Base-by-base conservation (phyloP, 495 filamentous ascomycete species). In the Penicillium angulare region DNA sequence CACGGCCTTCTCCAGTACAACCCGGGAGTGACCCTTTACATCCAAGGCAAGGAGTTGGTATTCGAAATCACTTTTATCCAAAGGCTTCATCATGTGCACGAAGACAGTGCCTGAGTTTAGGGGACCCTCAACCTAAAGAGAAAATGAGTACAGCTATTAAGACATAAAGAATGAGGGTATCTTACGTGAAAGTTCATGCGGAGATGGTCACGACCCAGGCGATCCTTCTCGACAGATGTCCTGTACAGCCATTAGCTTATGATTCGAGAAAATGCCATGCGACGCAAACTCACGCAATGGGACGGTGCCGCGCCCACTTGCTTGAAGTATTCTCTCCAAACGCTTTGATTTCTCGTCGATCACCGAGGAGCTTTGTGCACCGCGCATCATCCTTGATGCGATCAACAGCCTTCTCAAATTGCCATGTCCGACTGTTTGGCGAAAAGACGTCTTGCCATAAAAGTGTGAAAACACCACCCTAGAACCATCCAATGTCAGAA, bases 371-470 rank as follows among this genome's bases (percentile, higher is more conserved):
- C 49, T 83, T 80, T 22, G 80, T 75, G 60, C 87, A 92, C 35
- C 80, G 71, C 12, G 80, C 61, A 61, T 95, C 88, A 29, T 77
- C 73, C 64, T 84, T 86, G 60, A 98, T 84, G 35, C 85, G 84
- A 54, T 89, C 80, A 26, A 95, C 86, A 1, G 90, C 88, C 35
- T 86, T 85, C 68, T 95, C 96, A 73, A 95, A 98, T 67, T 95
- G 87, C 58, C 82, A 82, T 21, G 86, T 90, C 65, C 86, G 86
- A 68, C 88, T 92, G 64, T 92, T 86, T 2, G 87, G 82, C 10
- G 88, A 86, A 65, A 97, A 86, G 16, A 97, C 88, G 41, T 98
- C 93, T 8, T 79, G 76, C 64, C 89, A 97, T 24, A 98, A 79
- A 29, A 95, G 70, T 51, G 86, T 87, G 52, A 81, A 76, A 16